These are phyloP conservation scores for Zymoseptoria crescenta DNA, from an alignment of 2,329 filamentous ascomycete genomes.

Conservation along the genomic window DNA sequence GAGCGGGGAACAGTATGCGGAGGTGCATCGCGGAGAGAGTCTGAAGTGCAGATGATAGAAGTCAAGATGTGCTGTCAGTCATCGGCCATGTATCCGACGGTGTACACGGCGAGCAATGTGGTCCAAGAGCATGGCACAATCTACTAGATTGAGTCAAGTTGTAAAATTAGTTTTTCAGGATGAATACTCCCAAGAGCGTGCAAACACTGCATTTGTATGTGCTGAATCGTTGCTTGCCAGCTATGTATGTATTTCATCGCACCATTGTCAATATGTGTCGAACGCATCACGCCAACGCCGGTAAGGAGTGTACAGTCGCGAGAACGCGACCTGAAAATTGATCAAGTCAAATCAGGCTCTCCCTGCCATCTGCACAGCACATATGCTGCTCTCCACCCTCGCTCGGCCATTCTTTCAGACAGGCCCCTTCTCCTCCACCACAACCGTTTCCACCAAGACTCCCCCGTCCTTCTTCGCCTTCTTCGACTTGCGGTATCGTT, in stretches of 20 bases:
- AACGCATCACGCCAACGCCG: background rate
- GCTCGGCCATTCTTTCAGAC: background rate
- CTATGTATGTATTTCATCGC: background rate
- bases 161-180: too few relatives aligned
- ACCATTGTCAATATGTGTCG: background rate
- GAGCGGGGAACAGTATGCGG: too few relatives aligned
- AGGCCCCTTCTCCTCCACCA: conserved; percentile 3
- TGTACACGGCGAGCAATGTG: too few relatives aligned
- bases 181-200: background rate
- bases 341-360: background rate
- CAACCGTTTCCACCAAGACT: background rate
- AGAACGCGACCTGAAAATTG: background rate
- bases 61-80: too few relatives aligned
- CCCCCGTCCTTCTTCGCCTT: background rate
- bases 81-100: too few relatives aligned
- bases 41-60: too few relatives aligned
- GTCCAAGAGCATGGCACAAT: too few relatives aligned
- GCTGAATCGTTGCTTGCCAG: too few relatives aligned
- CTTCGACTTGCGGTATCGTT: conserved; percentile 24
- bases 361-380: background rate
- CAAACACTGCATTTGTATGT: background rate
- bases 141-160: too few relatives aligned
- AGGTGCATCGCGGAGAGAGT: too few relatives aligned
- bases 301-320: background rate
- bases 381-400: background rate